Percentiles rank a stretch among this genome's conserved stretches.
phyloP scores from a whole-genome alignment of 2,329 filamentous ascomycete genomes.

The Fusarium nodosum region DNA sequence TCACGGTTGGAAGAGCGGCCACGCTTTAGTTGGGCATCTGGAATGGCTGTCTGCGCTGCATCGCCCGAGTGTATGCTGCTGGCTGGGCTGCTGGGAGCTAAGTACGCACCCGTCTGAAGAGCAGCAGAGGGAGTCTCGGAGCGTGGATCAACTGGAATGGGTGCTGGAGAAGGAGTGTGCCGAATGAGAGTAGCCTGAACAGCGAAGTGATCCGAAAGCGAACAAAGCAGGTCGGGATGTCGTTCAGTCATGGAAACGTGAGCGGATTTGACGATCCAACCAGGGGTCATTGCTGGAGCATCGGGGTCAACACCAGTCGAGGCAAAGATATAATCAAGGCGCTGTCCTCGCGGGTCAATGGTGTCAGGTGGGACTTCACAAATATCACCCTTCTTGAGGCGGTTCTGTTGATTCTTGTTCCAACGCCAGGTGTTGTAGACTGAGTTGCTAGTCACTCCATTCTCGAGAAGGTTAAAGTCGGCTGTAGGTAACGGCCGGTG shows the following conservation, averaged over 20 bases:
- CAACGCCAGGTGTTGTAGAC: slow-evolving; percentile 95
- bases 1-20: slow-evolving; percentile 38
- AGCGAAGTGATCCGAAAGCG: slow-evolving; percentile 94
- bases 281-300: slow-evolving; percentile 50
- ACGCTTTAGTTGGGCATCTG: slow-evolving; percentile 54
- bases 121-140: slow-evolving; percentile 44
- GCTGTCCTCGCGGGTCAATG: slow-evolving; percentile 81
- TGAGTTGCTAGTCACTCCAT: slow-evolving; percentile 90
- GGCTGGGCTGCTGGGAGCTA: slow-evolving; percentile 44
- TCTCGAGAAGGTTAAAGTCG: slow-evolving; percentile 80
- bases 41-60: slow-evolving; percentile 42
- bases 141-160: slow-evolving; percentile 29
- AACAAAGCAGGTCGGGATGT: slow-evolving; percentile 85
- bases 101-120: slow-evolving; percentile 48
- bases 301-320: slow-evolving; percentile 62
- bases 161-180: slow-evolving; percentile 52
- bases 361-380: slow-evolving; percentile 73
- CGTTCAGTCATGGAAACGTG: slow-evolving; percentile 84
- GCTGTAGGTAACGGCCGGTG: slow-evolving; percentile 79
- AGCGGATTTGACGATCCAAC: slow-evolving; percentile 78
- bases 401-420: slow-evolving; percentile 77
- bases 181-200: slow-evolving; percentile 82
- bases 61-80: slow-evolving; percentile 44
- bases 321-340: slow-evolving; percentile 95
- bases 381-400: slow-evolving; percentile 70